These are phyloP conservation scores for Puccinia brachypodii DNA, from an alignment of 1,284 basidiomycete species.

Conservation along the genomic window DNA sequence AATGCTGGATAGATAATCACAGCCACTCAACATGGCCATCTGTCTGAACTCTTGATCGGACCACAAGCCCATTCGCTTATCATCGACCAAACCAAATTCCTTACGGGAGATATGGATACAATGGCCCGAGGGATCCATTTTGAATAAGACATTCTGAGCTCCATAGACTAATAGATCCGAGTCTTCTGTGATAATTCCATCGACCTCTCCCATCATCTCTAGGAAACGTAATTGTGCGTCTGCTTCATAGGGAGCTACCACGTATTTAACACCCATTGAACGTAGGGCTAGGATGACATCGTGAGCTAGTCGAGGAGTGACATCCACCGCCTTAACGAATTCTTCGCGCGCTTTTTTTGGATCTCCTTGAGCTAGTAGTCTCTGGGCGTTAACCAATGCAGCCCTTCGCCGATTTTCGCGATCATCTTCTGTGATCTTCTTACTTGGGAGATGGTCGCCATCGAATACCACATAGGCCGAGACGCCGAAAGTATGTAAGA, in stretches of 20 bases:
- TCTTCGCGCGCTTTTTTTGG: slow-evolving; percentile 76
- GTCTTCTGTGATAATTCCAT: slow-evolving; percentile 95
- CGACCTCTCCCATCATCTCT: slow-evolving; percentile 76
- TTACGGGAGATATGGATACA: slow-evolving; percentile 77
- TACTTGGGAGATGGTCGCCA: slow-evolving; percentile 90
- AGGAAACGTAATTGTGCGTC: slow-evolving; percentile 95
- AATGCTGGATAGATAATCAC: slow-evolving; percentile 72
- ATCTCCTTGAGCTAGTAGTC: slow-evolving; percentile 74
- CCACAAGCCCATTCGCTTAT: slow-evolving; percentile 83
- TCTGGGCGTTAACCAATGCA: slow-evolving; percentile 66
- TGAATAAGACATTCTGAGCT: slow-evolving; percentile 73
- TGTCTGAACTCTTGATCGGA: slow-evolving; percentile 82
- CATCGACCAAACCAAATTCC: slow-evolving; percentile 71
- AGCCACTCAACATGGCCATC: slow-evolving; percentile 96
- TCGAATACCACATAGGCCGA: slow-evolving; percentile 93
- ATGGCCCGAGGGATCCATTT: slow-evolving; percentile 75
- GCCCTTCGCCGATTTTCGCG: background rate
- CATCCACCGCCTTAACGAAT: slow-evolving; percentile 88
- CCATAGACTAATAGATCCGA: slow-evolving; percentile 98
- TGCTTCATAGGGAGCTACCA: slow-evolving; percentile 98
- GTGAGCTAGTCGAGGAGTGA: slow-evolving; percentile 95
- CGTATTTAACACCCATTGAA: slow-evolving; percentile 74
- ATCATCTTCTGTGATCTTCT: slow-evolving; percentile 74
- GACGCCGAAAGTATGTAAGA: slow-evolving; percentile 80
- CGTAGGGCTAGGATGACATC: slow-evolving; percentile 90